phyloP scores from a whole-genome alignment of 108 stramenopile species.

The Discostella stelligeroides region DNA sequence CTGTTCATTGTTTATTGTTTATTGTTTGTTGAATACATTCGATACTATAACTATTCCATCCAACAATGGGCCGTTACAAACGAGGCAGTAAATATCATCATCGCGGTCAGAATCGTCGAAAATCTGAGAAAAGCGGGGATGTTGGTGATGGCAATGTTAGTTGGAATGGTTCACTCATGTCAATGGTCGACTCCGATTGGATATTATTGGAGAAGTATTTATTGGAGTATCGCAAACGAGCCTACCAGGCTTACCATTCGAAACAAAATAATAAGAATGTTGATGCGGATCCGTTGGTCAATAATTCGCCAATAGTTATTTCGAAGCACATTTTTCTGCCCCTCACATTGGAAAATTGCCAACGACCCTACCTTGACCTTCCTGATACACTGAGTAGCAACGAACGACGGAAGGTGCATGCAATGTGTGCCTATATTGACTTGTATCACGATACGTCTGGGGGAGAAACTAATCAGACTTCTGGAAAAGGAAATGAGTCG shows the following conservation, averaged over 20 bases:
- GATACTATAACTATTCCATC: no score
- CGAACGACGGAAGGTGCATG: conserved; percentile 69
- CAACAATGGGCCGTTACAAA: no score
- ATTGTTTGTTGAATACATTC: no score
- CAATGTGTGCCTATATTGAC: conserved; percentile 50
- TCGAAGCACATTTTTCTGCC: conserved; percentile 51
- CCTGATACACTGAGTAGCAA: conserved; percentile 57
- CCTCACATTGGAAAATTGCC: conserved; percentile 43
- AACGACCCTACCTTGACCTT: conserved; percentile 62
- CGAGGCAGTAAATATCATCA: conserved; percentile 7
- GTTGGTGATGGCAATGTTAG: background rate
- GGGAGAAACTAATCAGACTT: background rate
- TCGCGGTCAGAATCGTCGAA: background rate
- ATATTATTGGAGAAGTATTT: conserved; percentile 41
- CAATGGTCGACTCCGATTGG: conserved; percentile 24
- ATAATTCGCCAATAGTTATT: conserved; percentile 21
- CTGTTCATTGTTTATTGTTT: no score
- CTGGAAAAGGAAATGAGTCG: background rate
- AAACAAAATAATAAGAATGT: background rate
- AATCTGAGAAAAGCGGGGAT: background rate
- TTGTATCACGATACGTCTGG: conserved; percentile 64
- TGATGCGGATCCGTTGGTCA: background rate
- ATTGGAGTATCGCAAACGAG: conserved; percentile 31
- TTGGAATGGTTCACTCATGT: background rate
- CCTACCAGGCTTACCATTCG: conserved; percentile 19